phyloP scores from a whole-genome alignment of 2,329 filamentous ascomycete genomes.

The Neophaeococcomyces mojaviensis region DNA sequence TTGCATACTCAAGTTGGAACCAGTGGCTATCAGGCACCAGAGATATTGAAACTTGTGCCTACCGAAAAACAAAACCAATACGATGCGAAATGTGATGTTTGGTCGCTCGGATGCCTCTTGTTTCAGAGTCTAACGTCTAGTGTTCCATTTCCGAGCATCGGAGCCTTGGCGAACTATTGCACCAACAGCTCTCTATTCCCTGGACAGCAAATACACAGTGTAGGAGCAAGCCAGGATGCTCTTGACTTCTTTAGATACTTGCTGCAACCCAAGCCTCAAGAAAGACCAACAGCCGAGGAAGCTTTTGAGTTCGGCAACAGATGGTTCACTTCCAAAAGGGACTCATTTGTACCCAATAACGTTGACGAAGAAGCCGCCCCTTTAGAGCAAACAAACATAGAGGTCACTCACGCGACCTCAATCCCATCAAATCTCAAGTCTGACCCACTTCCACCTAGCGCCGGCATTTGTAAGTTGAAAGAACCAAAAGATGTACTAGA shows the following conservation, averaged over 20 bases:
- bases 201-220: neutral
- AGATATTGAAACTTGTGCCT: neutral
- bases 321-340: neutral
- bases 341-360: too few species aligned
- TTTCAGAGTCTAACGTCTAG: neutral
- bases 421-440: too few species aligned
- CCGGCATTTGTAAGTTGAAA: too few species aligned
- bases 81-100: conserved; percentile 2
- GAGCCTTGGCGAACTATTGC: too few species aligned
- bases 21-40: neutral
- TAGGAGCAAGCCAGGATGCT: neutral
- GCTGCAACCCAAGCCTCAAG: neutral
- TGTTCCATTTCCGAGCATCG: neutral
- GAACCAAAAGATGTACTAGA: too few species aligned
- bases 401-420: too few species aligned
- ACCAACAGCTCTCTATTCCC: neutral
- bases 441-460: too few species aligned
- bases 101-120: neutral
- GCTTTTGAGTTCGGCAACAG: neutral
- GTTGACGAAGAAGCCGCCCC: too few species aligned
- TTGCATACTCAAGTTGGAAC: conserved; percentile 2
- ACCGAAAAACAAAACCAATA: neutral
- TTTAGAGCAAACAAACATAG: too few species aligned
- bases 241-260: neutral
- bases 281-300: neutral